A percentile compares a stretch with the other conserved stretches of the same genome.
Conservation (phyloP, 2,329 filamentous ascomycete genomes). For the Fusarium nelsonii region DNA sequence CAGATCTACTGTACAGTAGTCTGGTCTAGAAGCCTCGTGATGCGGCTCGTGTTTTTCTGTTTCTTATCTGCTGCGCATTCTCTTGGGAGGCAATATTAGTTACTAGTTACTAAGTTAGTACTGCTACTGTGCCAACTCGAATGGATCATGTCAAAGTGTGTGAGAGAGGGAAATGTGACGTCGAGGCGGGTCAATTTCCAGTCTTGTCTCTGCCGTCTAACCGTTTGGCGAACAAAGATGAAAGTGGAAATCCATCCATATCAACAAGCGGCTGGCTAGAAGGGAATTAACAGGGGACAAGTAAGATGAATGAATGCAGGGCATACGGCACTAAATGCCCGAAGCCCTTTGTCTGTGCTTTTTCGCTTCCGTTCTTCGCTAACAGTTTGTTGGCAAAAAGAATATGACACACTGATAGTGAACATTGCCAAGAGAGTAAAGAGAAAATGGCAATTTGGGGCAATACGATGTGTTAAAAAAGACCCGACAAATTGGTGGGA, state of each 20-base stretch:
- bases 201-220: slow-evolving; percentile 1
- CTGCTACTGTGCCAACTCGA: background rate
- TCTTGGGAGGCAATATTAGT: background rate
- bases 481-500: slow-evolving; percentile 2
- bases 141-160: slow-evolving; percentile 8
- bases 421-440: slow-evolving; percentile 15
- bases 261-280: slow-evolving; percentile 4
- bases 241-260: slow-evolving; percentile 6
- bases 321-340: slow-evolving; percentile 8
- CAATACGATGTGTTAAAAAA: slow-evolving; percentile 17
- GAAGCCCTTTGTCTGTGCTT: slow-evolving; percentile 1
- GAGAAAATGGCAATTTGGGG: slow-evolving; percentile 13
- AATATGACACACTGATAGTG: slow-evolving; percentile 10
- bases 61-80: background rate
- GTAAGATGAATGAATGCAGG: slow-evolving; percentile 6
- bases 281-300: background rate
- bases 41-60: slow-evolving; percentile 26
- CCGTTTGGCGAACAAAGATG: background rate
- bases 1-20: background rate
- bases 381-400: background rate
- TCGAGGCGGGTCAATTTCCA: slow-evolving; percentile 18
- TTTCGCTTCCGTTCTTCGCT: background rate
- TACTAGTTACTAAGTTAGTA: background rate
- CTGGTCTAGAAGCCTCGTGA: slow-evolving; percentile 30
- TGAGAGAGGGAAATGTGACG: slow-evolving; percentile 4